Evolutionary conservation across 306 rosid species (phyloP), one percentile per base, ranked within the genome.

Genomic region (Betula pendula): DNA sequence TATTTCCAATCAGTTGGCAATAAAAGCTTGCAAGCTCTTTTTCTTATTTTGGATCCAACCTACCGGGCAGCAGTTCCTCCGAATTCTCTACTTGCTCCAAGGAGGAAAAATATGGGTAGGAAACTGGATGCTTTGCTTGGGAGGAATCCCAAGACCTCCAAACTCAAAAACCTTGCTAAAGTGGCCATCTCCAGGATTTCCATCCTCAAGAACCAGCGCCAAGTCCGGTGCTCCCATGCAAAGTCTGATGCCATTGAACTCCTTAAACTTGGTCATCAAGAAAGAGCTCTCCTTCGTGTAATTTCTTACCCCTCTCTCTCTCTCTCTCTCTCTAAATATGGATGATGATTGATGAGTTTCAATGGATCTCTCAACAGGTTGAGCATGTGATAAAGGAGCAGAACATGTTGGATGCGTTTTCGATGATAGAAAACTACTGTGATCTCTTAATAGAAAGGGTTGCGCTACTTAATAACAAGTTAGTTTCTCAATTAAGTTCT

Each of bases 211-310:
- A 88, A 88, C 51, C 90, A 84, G 15, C 85, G 72, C 76, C 90
- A 82, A 66, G 77, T 75, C 49, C 29, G 89, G 69, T 76, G 78
- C 76, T 84, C 88, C 3, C 85, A 79, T 35, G 90, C 91, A 1
- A 65, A 52, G 1, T 88, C 91, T 47, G 90, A 92, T 63, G 83
- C 82, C 66, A 80, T 76, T 73, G 85, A 90, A 71, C 88, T 92
- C 77, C 87, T 89, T 63, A 84, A 80, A 6, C 82, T 92, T 27
- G 89, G 80, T 55, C 82, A 82, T 72, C 95, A 92, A 48, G 88
- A 90, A 8, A 83, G 58, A 14, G 94, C 91, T 79, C 86, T 92
- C 40, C 84, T 85, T 72, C 92, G 94, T 4, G 97, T 89, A 79
- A 72, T 75, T 72, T 51, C 43, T 60, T 6, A 1, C 38, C 66